Base-by-base conservation (phyloP, 2,329 filamentous ascomycete genomes). In the Endothia cerciana region DNA sequence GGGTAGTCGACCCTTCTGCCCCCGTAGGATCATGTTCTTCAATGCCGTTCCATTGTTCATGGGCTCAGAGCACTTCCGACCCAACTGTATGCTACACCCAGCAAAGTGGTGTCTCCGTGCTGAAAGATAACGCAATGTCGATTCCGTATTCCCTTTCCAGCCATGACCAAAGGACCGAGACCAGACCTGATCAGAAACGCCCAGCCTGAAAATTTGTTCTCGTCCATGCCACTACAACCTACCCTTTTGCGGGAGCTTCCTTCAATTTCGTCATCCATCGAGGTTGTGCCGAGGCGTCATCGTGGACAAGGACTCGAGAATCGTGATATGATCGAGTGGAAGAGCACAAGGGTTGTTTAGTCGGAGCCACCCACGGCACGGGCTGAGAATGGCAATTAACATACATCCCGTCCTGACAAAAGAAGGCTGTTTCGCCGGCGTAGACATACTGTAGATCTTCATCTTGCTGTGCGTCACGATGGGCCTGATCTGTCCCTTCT, bases 401-500 rank as follows among this genome's bases (percentile, higher is more conserved):
- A 72, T 68, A 3, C 7, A 28, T 41, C 15, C 22, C 40, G 28
- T 33, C 28, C 15, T 7, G 15, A 51, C 41, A 25, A 17, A 15
- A 11, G n/a, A 13, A 30, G 33, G 33, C 8, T 15, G 28, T 4
- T 10, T 64, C 11, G n/a, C 10, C 11, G 11, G n/a, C 13, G 6
- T 40, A 7, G 70, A 79, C 86, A 70, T 87, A 88, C 86, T 99
- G 92, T 97, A 99, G 86, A 99, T 97, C 88, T 91, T 92, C 89
- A 97, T 90, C 87, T 94, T 95, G 86, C 90, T 94, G 89, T 99
- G 96, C 74, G 88, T 89, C 74, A 98, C 93, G 77, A 99, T 88
- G 84, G 96, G 94, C 90, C 95, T 97, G 87, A 99, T 99, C 83
- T 93, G 88, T 77, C 94, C 95, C 89, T 94, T 95, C 88, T 96